A percentile compares a stretch with the other conserved stretches of the same genome.
These are phyloP conservation scores for Sungouiella blattae DNA, from an alignment of 805 yeast species.

Conservation along the genomic window DNA sequence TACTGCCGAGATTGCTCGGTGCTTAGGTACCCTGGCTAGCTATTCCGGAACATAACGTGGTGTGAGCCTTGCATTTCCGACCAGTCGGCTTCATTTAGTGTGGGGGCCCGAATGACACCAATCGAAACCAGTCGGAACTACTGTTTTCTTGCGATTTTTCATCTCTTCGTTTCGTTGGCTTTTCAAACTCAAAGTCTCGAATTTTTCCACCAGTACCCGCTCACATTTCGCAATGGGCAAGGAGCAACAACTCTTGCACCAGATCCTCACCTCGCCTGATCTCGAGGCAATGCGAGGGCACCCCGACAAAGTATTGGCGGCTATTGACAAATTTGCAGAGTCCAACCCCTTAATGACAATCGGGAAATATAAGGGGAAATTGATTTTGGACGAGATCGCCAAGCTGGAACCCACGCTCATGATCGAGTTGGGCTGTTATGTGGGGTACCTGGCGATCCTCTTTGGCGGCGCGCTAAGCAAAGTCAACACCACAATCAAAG, in stretches of 20 bases:
- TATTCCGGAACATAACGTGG: too few relatives aligned
- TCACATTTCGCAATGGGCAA: conserved; percentile 15
- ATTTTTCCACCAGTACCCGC: neutral
- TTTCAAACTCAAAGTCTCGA: neutral
- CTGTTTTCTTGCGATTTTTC: too few relatives aligned
- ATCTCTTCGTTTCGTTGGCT: too few relatives aligned
- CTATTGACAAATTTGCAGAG: conserved; percentile 25
- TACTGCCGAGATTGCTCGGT: too few relatives aligned
- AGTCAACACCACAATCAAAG: neutral
- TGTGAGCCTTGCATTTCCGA: too few relatives aligned
- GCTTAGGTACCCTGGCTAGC: too few relatives aligned
- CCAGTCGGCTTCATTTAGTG: too few relatives aligned
- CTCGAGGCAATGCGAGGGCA: conserved; percentile 22
- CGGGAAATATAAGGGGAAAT: conserved; percentile 29
- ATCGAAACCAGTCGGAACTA: too few relatives aligned
- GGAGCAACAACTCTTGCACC: conserved; percentile 24
- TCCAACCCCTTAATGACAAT: conserved; percentile 25
- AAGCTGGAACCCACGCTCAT: conserved; percentile 21
- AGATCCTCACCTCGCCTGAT: conserved; percentile 21
- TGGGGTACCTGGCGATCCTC: conserved; percentile 36
- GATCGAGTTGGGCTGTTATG: conserved; percentile 32
- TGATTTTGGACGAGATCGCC: conserved; percentile 21
- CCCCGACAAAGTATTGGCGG: conserved; percentile 29
- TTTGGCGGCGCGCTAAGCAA: conserved; percentile 23
- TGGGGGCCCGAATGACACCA: too few relatives aligned